These are phyloP conservation scores for Nemania abortiva DNA, from an alignment of 2,329 filamentous ascomycete genomes.

Conservation along the genomic window DNA sequence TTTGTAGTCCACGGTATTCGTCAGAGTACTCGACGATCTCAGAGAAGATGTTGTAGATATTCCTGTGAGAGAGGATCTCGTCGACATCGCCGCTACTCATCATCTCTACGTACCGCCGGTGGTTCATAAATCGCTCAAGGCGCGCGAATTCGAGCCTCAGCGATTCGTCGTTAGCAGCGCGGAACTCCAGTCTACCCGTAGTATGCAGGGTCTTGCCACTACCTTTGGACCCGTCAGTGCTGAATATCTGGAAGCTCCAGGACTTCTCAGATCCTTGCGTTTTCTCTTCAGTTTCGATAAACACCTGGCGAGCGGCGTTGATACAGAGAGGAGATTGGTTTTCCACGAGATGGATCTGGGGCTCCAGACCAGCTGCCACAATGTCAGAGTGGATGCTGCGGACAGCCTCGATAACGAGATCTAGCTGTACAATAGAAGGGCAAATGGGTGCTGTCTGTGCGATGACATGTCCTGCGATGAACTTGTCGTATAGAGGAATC, in stretches of 20 bases:
- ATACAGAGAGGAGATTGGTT: slow-evolving; percentile 38
- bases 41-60: slow-evolving; percentile 55
- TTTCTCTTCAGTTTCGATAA: slow-evolving; percentile 14
- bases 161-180: slow-evolving; percentile 25
- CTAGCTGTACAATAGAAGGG: slow-evolving; percentile 54
- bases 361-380: slow-evolving; percentile 38
- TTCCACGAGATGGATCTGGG: slow-evolving; percentile 39
- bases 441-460: slow-evolving; percentile 54
- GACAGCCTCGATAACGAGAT: slow-evolving; percentile 52
- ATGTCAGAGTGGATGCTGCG: slow-evolving; percentile 49
- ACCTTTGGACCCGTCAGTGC: slow-evolving; percentile 9
- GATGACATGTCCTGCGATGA: slow-evolving; percentile 56
- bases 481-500: slow-evolving; percentile 50
- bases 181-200: slow-evolving; percentile 36
- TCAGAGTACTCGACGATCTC: slow-evolving; percentile 54
- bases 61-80: slow-evolving; percentile 52
- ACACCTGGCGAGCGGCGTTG: slow-evolving; percentile 29
- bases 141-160: slow-evolving; percentile 36
- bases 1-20: slow-evolving; percentile 52
- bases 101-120: slow-evolving; percentile 37
- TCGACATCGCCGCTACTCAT: slow-evolving; percentile 42
- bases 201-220: slow-evolving; percentile 33
- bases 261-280: slow-evolving; percentile 11
- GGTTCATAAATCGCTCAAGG: slow-evolving; percentile 39
- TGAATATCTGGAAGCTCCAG: slow-evolving; percentile 28